Percentiles rank a stretch among this genome's conserved stretches.
Evolutionary conservation across 345 rosid species (phyloP).

Genomic region (Passiflora organensis): DNA sequence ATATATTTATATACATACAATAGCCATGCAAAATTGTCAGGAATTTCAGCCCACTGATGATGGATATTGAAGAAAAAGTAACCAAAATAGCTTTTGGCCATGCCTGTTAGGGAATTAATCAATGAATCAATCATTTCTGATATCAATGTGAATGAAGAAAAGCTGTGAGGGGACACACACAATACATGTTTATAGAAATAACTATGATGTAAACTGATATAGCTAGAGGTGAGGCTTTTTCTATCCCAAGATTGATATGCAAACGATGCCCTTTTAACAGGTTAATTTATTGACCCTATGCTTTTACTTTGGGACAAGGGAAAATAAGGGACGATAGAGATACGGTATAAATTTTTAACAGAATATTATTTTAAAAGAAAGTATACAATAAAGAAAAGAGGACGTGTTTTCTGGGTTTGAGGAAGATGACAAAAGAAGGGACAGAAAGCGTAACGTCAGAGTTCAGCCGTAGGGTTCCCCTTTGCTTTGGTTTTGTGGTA

Average conservation of each 20-base stretch:
- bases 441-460: constrained; percentile 71
- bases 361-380: constrained; percentile 11
- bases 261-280: constrained; percentile 14
- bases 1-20: constrained; percentile 2
- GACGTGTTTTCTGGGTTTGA: constrained; percentile 26
- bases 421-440: constrained; percentile 55
- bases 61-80: background rate
- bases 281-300: background rate
- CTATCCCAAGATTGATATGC: constrained; percentile 12
- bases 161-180: constrained; percentile 15
- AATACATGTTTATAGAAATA: background rate
- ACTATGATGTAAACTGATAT: background rate
- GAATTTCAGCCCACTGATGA: constrained; percentile 21
- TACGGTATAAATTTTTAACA: background rate
- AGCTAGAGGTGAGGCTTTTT: background rate
- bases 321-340: constrained; percentile 14
- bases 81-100: constrained; percentile 32
- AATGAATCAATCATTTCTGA: constrained; percentile 55
- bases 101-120: constrained; percentile 25
- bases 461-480: constrained; percentile 39
- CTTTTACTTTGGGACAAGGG: constrained; percentile 7
- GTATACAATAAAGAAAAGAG: constrained; percentile 28
- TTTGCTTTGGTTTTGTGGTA: constrained; percentile 16
- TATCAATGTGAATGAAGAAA: constrained; percentile 28
- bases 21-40: constrained; percentile 37